Evolutionary conservation across 805 yeast species (phyloP).

Genomic region (Candida andamanensis): DNA sequence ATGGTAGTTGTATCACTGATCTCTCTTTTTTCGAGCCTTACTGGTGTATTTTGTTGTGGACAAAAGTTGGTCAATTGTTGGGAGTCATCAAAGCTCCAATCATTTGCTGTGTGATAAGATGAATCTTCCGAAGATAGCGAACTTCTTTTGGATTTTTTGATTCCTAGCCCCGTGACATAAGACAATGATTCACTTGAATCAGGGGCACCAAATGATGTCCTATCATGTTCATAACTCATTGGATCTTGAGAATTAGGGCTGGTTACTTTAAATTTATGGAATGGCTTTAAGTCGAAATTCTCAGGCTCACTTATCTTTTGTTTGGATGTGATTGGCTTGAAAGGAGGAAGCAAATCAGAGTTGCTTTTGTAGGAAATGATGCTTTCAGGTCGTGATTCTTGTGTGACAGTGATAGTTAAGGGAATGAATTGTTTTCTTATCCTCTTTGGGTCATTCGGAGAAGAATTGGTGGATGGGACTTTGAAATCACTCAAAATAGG

Average conservation of each 20-base stretch:
- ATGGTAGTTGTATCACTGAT: conserved; percentile 14
- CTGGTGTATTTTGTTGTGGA: too few relatives aligned
- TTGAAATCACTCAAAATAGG: conserved; percentile 3
- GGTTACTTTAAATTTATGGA: conserved; percentile 7
- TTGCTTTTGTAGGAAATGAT: conserved; percentile 6
- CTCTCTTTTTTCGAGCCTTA: conserved; percentile 6
- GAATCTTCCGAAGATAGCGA: conserved; percentile 4
- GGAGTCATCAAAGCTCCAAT: neutral
- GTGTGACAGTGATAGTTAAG: conserved; percentile 12
- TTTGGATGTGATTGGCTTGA: conserved; percentile 3
- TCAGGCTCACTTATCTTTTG: neutral
- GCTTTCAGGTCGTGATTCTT: conserved; percentile 11
- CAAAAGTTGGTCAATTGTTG: neutral
- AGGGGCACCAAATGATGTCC: neutral
- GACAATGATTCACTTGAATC: neutral
- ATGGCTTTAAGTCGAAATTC: conserved; percentile 10
- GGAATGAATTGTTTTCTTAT: conserved; percentile 16
- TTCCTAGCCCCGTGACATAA: neutral
- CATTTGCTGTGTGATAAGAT: conserved; percentile 9
- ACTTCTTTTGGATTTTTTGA: neutral
- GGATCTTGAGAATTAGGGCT: conserved; percentile 2
- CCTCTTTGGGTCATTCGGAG: conserved; percentile 1
- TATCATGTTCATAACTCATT: too few relatives aligned
- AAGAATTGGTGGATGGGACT: neutral
- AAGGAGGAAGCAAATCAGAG: conserved; percentile 12